These are phyloP conservation scores for Boletus vermiculosoides DNA, from an alignment of 768 basidiomycete species.

Conservation along the genomic window DNA sequence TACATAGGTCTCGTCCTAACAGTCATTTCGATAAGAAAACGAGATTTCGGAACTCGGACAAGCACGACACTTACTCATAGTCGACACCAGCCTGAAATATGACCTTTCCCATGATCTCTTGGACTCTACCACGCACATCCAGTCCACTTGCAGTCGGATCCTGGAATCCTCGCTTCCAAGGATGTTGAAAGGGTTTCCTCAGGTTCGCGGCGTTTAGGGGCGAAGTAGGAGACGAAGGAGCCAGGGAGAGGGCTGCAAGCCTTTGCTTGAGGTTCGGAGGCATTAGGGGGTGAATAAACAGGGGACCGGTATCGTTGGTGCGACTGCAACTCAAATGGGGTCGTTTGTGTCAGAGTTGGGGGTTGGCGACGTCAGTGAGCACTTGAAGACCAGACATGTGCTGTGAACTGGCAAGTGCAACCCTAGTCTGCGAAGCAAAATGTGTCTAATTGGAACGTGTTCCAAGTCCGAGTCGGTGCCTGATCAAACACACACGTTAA, in stretches of 20 bases:
- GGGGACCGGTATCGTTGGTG: not conserved
- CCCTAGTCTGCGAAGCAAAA: conserved; percentile 4
- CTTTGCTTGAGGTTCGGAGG: conserved; percentile 60
- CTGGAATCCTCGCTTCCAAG: conserved; percentile 48
- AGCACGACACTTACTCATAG: conserved; percentile 62
- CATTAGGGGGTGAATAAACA: conserved; percentile 10
- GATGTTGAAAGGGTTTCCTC: conserved; percentile 47
- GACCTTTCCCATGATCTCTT: conserved; percentile 65
- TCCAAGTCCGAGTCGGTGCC: not conserved
- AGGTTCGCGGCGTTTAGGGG: conserved; percentile 23
- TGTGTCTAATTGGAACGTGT: conserved; percentile 7
- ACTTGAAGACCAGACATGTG: conserved; percentile 12
- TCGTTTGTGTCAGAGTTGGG: not conserved
- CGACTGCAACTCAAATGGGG: not conserved
- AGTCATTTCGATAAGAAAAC: conserved; percentile 14
- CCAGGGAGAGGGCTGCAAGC: conserved; percentile 59
- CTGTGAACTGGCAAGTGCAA: not conserved
- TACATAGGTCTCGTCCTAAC: conserved; percentile 84
- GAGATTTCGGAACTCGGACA: not conserved
- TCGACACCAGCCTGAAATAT: conserved; percentile 91
- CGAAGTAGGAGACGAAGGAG: conserved; percentile 49
- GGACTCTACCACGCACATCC: conserved; percentile 44
- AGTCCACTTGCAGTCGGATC: conserved; percentile 26
- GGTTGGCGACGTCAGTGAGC: not conserved
- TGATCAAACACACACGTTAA: not conserved